Base-by-base conservation (phyloP, 2,329 filamentous ascomycete genomes). In the Didymella sp. region DNA sequence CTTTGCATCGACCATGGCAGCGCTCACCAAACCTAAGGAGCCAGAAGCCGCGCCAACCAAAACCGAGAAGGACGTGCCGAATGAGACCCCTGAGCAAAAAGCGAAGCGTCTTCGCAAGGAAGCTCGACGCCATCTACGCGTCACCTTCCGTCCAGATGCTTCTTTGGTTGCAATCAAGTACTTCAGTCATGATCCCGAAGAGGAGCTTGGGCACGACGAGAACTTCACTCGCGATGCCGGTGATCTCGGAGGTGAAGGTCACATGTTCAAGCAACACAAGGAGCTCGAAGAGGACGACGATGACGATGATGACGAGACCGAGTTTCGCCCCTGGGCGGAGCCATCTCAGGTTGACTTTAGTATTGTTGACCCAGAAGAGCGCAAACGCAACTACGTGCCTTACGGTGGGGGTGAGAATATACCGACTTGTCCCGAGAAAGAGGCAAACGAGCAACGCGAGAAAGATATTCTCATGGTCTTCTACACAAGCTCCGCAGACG, bases 191-290 rank as follows among this genome's bases (percentile, higher is more conserved):
- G 88, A 91, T 59, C 86, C 85, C 1, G 83, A 84, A 1, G 89
- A 92, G 70, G 88, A 91, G 64, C 82, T 87, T 55, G 88, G 87
- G 50, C 83, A 89, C 52, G 84, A 85, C 51, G 81, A 83, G 52
- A 89, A 86, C 67, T 87, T 91, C 82, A 84, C 88, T 37, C 85
- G 86, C 45, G 89, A 92, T 73, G 88, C 88, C 4, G 84, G 84
- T 27, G 89, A 92, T 70, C 88, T 91, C 67, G 86, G 87, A 46
- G 87, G 86, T 5, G 90, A 83, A 66, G 81, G 81, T 30, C 78
- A 78, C 38, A 81, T 81, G 78, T 79, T 83, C 74, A 82, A 82
- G 64, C 78, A 81, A 59, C 80, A 82, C 56, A 76, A 91, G 68
- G 88, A 90, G 45, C 87, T 89, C 80, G 86, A 89, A 41, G 84